Evolutionary conservation across 2,329 filamentous ascomycete species (phyloP), one percentile per base, ranked within the genome.

Genomic region (Aspergillus sergii): DNA sequence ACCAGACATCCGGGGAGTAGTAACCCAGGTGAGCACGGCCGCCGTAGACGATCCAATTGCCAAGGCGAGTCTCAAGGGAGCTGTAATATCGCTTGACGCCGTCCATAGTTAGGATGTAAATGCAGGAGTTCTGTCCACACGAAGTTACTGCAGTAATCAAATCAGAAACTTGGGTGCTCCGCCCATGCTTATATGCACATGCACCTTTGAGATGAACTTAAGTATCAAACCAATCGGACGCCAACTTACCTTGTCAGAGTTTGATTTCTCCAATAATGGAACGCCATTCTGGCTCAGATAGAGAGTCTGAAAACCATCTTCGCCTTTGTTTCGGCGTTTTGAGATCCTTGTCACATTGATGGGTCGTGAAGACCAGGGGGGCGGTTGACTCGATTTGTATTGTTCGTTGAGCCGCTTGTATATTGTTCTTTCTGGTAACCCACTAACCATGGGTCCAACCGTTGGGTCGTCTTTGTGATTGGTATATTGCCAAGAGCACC

Each of bases 1-100:
- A 84, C 59, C 76, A 75, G n/a, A 78, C 79, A 62, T 77, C 79
- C 36, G 71, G 66, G 14, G 77, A 71, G 68, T 80, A 85, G 66
- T 79, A 82, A 1, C 82, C 82, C 63, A 82, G 84, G 68, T 86
- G 83, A 7, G 81, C 76, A 4, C 81, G 82, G 48, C 78, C 80
- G 8, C 83, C 82, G 2, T 85, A 66, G 14, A 76, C 32, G 3
- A 76, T 59, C 61, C 72, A 65, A 60, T 75, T 76, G 14, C 73
- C 72, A 14, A 62, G 28, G 16, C 63, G 63, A 34, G 63, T 64
- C 43, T 62, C 57, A 7, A 59, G 36, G 34, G 63, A 48, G 57
- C 23, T 48, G 39, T 64, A 64, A 51, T 64, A 64, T 19, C 53
- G 56, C 28, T 60, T 59, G 32, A 64, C 23, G 46, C 62, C 61